Conservation (phyloP, 2,329 filamentous ascomycete species). For the Trichoderma guizhouense region DNA sequence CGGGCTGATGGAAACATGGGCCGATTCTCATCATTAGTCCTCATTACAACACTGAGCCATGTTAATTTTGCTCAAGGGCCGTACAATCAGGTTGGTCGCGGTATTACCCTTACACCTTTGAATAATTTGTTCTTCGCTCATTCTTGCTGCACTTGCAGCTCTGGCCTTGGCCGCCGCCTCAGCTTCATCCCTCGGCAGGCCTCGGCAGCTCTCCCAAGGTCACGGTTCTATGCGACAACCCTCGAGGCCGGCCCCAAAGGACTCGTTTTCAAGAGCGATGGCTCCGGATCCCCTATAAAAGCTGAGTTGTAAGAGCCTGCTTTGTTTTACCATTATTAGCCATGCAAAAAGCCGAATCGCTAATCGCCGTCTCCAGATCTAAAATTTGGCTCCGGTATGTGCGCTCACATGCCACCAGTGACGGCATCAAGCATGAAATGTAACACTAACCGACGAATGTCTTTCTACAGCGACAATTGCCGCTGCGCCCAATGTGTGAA, state of each 20-base stretch:
- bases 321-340: neutral
- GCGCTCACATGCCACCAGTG: neutral
- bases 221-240: slow-evolving; percentile 20
- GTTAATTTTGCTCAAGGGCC: neutral
- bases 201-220: neutral
- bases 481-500: slow-evolving; percentile 42
- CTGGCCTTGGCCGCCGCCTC: slow-evolving; percentile 6
- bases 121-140: neutral
- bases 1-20: neutral
- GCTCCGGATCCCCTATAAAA: neutral
- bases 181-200: slow-evolving; percentile 1
- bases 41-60: neutral
- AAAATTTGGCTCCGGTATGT: slow-evolving; percentile 26
- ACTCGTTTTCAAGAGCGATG: slow-evolving; percentile 15
- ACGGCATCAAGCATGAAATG: neutral
- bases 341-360: neutral
- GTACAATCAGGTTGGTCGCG: neutral
- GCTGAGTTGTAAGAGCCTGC: slow-evolving; percentile 17
- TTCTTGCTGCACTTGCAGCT: neutral
- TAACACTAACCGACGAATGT: neutral
- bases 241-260: slow-evolving; percentile 13
- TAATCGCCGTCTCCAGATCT: slow-evolving; percentile 11
- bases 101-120: neutral
- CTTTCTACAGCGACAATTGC: slow-evolving; percentile 39
- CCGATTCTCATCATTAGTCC: neutral